These are phyloP conservation scores for Eucalyptus regnans DNA, from an alignment of 345 rosid species.

Conservation along the genomic window DNA sequence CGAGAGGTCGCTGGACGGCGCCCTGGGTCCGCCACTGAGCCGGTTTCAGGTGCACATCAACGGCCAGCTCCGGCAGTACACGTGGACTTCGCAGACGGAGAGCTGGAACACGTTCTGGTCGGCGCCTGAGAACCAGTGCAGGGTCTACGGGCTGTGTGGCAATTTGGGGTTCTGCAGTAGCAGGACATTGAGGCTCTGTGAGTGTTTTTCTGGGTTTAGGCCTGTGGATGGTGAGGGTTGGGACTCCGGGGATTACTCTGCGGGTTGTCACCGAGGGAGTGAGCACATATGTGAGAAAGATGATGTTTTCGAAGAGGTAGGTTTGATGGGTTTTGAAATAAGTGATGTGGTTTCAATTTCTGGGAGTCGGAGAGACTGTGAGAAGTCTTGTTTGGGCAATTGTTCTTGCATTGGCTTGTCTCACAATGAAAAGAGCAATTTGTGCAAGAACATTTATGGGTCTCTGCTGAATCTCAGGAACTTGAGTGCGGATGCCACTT, in stretches of 20 bases:
- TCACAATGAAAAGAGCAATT: conserved; percentile 24
- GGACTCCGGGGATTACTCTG: conserved; percentile 31
- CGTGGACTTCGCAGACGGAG: conserved; percentile 31
- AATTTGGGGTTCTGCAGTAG: conserved; percentile 45
- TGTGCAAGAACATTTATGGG: conserved; percentile 44
- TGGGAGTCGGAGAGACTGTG: conserved; percentile 18
- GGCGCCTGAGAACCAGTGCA: conserved; percentile 51
- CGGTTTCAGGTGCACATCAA: conserved; percentile 38
- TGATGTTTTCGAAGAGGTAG: conserved; percentile 34
- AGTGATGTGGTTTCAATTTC: conserved; percentile 6
- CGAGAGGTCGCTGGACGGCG: conserved; percentile 12
- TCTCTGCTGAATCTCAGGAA: conserved; percentile 47
- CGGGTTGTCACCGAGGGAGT: conserved; percentile 32
- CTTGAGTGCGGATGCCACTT: conserved; percentile 46
- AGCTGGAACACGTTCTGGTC: conserved; percentile 68
- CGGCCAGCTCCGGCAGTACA: conserved; percentile 52
- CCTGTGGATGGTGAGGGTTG: conserved; percentile 13
- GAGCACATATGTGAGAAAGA: conserved; percentile 8
- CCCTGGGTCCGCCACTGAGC: conserved; percentile 25
- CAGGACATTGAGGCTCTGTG: not conserved
- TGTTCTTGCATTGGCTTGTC: conserved; percentile 63
- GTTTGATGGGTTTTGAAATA: conserved; percentile 33
- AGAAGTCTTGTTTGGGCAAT: conserved; percentile 29
- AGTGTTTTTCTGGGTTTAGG: not conserved
- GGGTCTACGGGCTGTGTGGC: conserved; percentile 66